These are phyloP conservation scores for Mitosporidium daphniae DNA, from an alignment of 371 early-diverging fungal genomes.

Conservation along the genomic window DNA sequence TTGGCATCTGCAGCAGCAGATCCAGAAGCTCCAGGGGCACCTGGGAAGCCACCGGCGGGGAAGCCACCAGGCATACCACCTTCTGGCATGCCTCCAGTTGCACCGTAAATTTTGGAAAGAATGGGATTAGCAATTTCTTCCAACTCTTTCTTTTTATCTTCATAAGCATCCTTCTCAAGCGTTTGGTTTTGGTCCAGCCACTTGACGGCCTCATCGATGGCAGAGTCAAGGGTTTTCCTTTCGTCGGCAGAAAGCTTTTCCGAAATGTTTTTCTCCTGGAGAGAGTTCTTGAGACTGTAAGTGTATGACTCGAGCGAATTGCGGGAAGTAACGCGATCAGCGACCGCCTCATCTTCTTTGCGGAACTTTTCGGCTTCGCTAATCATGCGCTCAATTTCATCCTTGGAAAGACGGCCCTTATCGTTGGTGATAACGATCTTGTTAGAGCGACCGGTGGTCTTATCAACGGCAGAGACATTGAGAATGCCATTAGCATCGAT, in stretches of 20 bases:
- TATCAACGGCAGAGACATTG: slow-evolving; percentile 74
- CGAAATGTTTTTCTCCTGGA: slow-evolving; percentile 42
- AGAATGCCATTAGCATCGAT: slow-evolving; percentile 86
- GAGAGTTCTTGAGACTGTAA: slow-evolving; percentile 54
- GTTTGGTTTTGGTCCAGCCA: slow-evolving; percentile 55
- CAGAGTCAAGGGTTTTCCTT: slow-evolving; percentile 33
- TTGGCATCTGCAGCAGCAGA: no score
- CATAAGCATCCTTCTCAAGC: slow-evolving; percentile 68
- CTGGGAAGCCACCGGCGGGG: slow-evolving; percentile 9
- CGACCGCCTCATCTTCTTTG: slow-evolving; percentile 48
- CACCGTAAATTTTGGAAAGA: slow-evolving; percentile 45
- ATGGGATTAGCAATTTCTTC: slow-evolving; percentile 74
- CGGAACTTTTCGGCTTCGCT: slow-evolving; percentile 30
- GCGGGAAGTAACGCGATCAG: slow-evolving; percentile 32
- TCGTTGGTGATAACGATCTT: slow-evolving; percentile 89
- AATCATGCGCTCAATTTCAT: slow-evolving; percentile 83
- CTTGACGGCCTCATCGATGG: slow-evolving; percentile 38
- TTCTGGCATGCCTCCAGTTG: slow-evolving; percentile 20
- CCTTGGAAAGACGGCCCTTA: slow-evolving; percentile 76
- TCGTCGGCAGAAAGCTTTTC: slow-evolving; percentile 35
- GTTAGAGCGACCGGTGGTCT: slow-evolving; percentile 60
- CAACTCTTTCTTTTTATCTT: slow-evolving; percentile 55
- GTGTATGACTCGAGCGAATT: slow-evolving; percentile 65
- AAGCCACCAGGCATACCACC: slow-evolving; percentile 10
- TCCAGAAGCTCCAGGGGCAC: slow-evolving; percentile 5